These are phyloP conservation scores for Trichoderma semiorbis DNA, from an alignment of 2,329 filamentous ascomycete genomes.

Conservation along the genomic window DNA sequence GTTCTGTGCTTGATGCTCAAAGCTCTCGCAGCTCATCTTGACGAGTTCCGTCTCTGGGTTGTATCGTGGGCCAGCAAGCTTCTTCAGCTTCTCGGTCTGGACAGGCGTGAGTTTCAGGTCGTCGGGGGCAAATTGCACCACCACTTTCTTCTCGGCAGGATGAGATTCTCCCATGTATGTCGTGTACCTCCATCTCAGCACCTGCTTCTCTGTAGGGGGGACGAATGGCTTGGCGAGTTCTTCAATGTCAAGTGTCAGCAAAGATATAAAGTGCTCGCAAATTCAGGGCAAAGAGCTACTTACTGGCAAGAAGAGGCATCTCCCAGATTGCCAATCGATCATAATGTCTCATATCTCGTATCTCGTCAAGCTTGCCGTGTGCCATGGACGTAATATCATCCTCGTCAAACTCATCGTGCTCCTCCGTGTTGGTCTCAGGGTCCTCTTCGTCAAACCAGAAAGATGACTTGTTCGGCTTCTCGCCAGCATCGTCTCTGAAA, in stretches of 20 bases:
- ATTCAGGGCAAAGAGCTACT: neutral
- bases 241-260: slow-evolving; percentile 35
- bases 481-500: slow-evolving; percentile 30
- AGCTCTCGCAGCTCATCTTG: slow-evolving; percentile 88
- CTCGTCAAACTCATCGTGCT: slow-evolving; percentile 64
- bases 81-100: slow-evolving; percentile 78
- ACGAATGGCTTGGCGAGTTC: slow-evolving; percentile 80
- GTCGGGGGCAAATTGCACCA: slow-evolving; percentile 77
- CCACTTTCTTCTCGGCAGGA: slow-evolving; percentile 88
- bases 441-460: slow-evolving; percentile 53
- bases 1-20: slow-evolving; percentile 87
- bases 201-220: slow-evolving; percentile 62
- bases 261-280: neutral
- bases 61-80: slow-evolving; percentile 80
- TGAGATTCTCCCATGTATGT: slow-evolving; percentile 93
- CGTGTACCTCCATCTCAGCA: slow-evolving; percentile 93
- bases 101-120: slow-evolving; percentile 67
- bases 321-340: slow-evolving; percentile 88
- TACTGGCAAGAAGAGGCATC: slow-evolving; percentile 86
- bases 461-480: slow-evolving; percentile 35
- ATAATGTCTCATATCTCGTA: slow-evolving; percentile 85
- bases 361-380: slow-evolving; percentile 82
- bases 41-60: slow-evolving; percentile 78
- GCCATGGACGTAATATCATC: slow-evolving; percentile 81
- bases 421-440: slow-evolving; percentile 46